Conservation (phyloP, 768 basidiomycete species). For the Russula emetica region DNA sequence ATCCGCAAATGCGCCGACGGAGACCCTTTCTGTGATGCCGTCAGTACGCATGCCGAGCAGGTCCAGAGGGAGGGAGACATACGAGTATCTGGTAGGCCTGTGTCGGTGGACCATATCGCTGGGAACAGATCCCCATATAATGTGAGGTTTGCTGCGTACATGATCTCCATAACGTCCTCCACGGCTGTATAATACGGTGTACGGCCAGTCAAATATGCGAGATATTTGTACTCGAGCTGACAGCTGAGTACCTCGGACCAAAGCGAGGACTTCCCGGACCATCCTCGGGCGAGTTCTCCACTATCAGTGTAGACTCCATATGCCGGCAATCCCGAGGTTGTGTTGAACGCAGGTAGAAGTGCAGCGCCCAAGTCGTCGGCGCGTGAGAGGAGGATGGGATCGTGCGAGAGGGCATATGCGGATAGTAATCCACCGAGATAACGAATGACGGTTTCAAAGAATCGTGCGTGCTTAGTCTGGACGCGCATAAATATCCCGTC, state of each 20-base stretch:
- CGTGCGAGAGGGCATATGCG: constrained; percentile 70
- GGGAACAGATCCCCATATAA: constrained; percentile 56
- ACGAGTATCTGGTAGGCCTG: constrained; percentile 46
- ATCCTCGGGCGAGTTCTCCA: constrained; percentile 33
- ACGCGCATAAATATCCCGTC: too few relatives aligned
- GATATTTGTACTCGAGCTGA: constrained; percentile 85
- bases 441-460: constrained; percentile 88
- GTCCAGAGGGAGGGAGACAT: constrained; percentile 28
- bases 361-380: constrained; percentile 76
- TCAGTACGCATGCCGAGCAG: not conserved
- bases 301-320: constrained; percentile 64
- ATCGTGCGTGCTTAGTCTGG: constrained; percentile 42
- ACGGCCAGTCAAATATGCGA: constrained; percentile 76
- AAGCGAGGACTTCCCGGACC: constrained; percentile 39
- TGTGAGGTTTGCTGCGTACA: constrained; percentile 43
- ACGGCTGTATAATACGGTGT: constrained; percentile 55
- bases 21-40: constrained; percentile 39
- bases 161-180: constrained; percentile 45
- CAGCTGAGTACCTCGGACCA: constrained; percentile 74
- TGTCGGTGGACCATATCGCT: constrained; percentile 46
- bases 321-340: constrained; percentile 63
- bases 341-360: constrained; percentile 69
- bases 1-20: constrained; percentile 65
- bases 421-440: constrained; percentile 78
- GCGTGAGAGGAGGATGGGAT: constrained; percentile 56